Evolutionary conservation across 1,284 basidiomycete genomes (phyloP).

Genomic region (Ceraceosorus bombacis): DNA sequence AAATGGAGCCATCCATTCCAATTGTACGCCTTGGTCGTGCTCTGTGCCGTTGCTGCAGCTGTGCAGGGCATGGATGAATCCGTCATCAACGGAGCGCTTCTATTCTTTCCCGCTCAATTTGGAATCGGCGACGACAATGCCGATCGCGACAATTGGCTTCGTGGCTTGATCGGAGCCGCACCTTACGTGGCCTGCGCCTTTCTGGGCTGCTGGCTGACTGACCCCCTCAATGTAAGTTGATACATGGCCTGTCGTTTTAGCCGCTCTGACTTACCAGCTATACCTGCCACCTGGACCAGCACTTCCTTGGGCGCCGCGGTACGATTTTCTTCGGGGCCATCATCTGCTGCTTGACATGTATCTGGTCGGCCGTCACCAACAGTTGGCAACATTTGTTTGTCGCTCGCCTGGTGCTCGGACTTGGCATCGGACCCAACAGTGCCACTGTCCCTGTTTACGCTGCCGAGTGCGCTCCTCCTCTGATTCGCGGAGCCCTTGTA

Average conservation of each 20-base stretch:
- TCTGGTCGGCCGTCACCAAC: constrained; percentile 64
- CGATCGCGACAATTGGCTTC: constrained; percentile 55
- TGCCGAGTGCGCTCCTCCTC: constrained; percentile 55
- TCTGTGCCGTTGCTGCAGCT: too few relatives aligned
- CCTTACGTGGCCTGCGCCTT: constrained; percentile 57
- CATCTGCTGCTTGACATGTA: constrained; percentile 60
- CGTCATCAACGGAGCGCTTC: constrained; percentile 9
- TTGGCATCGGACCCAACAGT: constrained; percentile 65
- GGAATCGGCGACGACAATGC: constrained; percentile 53
- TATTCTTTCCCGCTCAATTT: constrained; percentile 56
- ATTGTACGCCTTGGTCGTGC: too few relatives aligned
- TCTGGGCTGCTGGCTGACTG: constrained; percentile 60
- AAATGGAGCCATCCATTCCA: too few relatives aligned
- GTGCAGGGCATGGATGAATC: neutral
- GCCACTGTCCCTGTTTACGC: constrained; percentile 53
- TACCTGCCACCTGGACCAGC: too few relatives aligned
- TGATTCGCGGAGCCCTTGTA: constrained; percentile 67
- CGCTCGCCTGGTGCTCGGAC: constrained; percentile 61
- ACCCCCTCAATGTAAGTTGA: constrained; percentile 58
- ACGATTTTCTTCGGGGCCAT: constrained; percentile 56
- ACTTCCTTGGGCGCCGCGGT: constrained; percentile 62
- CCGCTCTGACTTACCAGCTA: too few relatives aligned
- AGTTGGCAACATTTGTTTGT: constrained; percentile 61
- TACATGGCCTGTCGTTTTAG: too few relatives aligned
- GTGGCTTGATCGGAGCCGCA: constrained; percentile 67